Evolutionary conservation across 2,329 filamentous ascomycete genomes (phyloP).

Genomic region (Parascedosporium putredinis): DNA sequence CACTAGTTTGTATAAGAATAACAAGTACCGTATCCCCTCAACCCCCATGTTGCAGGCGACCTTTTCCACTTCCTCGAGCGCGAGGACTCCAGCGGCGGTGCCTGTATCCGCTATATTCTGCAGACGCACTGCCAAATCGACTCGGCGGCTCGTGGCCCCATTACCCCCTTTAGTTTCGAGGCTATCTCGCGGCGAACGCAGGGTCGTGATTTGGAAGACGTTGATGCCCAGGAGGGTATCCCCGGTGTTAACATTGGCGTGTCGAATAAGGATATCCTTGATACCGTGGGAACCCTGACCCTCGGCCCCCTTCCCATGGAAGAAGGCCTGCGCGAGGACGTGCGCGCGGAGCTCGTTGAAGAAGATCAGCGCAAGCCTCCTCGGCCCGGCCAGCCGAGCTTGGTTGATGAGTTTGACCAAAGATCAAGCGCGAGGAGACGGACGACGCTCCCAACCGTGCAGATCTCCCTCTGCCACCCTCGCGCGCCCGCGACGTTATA

Average conservation of each 20-base stretch:
- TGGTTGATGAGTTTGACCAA: conserved; percentile 84
- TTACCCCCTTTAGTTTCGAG: conserved; percentile 54
- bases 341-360: conserved; percentile 77
- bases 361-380: conserved; percentile 73
- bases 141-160: conserved; percentile 48
- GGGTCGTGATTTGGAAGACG: conserved; percentile 52
- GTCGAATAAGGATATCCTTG: conserved; percentile 49
- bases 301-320: conserved; percentile 82
- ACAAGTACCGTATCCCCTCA: conserved; percentile 91
- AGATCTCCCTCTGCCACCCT: conserved; percentile 78
- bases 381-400: conserved; percentile 54
- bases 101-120: conserved; percentile 66
- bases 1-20: conserved; percentile 72
- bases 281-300: conserved; percentile 50
- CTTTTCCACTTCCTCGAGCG: conserved; percentile 82
- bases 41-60: conserved; percentile 69
- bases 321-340: conserved; percentile 67
- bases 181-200: conserved; percentile 46
- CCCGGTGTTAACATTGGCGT: conserved; percentile 52
- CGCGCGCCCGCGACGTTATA: conserved; percentile 77
- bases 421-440: conserved; percentile 80
- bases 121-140: conserved; percentile 48
- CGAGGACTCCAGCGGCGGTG: conserved; percentile 72
- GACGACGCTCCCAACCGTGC: conserved; percentile 70
- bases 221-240: conserved; percentile 55